phyloP scores from a whole-genome alignment of 768 basidiomycete species.

The Suillus plorans region DNA sequence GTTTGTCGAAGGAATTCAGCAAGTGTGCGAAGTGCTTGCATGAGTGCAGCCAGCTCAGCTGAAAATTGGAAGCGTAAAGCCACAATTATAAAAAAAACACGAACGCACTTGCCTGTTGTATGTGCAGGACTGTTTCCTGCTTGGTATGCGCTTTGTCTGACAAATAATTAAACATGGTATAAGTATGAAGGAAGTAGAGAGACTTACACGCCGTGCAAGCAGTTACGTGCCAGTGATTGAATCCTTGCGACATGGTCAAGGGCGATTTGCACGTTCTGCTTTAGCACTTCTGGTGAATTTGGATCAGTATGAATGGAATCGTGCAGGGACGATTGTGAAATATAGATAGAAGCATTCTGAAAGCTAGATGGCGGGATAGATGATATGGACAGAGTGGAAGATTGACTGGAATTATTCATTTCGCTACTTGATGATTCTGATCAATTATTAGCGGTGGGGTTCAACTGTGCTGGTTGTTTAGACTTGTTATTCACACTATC shows the following conservation, averaged over 20 bases:
- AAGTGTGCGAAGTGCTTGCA: constrained; percentile 46
- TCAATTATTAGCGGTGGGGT: neutral
- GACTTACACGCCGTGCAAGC: constrained; percentile 55
- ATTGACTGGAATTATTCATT: constrained; percentile 5
- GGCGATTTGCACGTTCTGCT: constrained; percentile 50
- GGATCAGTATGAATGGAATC: constrained; percentile 38
- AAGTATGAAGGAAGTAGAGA: no score
- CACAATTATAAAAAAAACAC: neutral
- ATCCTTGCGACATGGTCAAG: constrained; percentile 50
- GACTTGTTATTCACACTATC: neutral
- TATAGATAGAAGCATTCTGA: constrained; percentile 15
- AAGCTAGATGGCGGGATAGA: constrained; percentile 16
- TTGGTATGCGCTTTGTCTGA: constrained; percentile 63
- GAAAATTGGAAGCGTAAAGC: neutral
- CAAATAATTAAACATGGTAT: neutral
- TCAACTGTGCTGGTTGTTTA: neutral
- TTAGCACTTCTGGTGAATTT: constrained; percentile 61
- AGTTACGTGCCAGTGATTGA: constrained; percentile 47
- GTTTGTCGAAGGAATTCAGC: constrained; percentile 51
- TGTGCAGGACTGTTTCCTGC: constrained; percentile 51
- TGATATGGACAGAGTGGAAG: constrained; percentile 20
- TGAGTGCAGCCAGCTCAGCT: constrained; percentile 54
- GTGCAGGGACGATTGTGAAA: constrained; percentile 28
- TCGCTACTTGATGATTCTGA: constrained; percentile 10
- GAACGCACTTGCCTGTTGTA: constrained; percentile 45